Evolutionary conservation across 2,329 filamentous ascomycete species (phyloP), one percentile per base, ranked within the genome.

Genomic region (Paracorniculantispora psalliotae): DNA sequence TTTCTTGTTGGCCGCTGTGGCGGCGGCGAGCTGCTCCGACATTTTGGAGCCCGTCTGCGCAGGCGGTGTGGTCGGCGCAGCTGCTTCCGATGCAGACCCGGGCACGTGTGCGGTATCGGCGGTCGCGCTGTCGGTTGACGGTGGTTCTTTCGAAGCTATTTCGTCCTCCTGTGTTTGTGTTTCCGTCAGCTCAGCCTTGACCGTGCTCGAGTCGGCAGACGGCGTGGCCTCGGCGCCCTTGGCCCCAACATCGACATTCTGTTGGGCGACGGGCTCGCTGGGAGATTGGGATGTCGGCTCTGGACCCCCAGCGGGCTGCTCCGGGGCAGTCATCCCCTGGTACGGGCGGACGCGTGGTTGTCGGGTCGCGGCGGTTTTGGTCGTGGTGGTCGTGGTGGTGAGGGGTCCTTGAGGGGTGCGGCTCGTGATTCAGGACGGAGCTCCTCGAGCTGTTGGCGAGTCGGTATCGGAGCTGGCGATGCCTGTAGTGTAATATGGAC

Each of bases 301-400:
- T 35, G 56, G 2, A 19, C 19, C 26, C 33, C 39, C 57, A 19
- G 44, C 50, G 49, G 57, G 57, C 51, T 59, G 57, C 41, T 59
- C 57, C 49, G 57, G 57, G 50, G 57, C 33, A 50, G 51, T 43
- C 57, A 59, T 59, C 33, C 57, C 57, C 57, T 39, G n/a, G n/a
- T n/a, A 17, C 3, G 35, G 1, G 23, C 10, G 26, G 25, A 37
- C 25, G 17, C n/a, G n/a, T n/a, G 17, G 8, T 26, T 12, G n/a
- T n/a, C 5, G 21, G 48, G 13, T 58, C 12, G 5, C 49, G 33
- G 7, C 12, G 12, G 47, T 15, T 52, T 26, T 35, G 39, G n/a
- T 4, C 21, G 28, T 4, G 47, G 19, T 13, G 46, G 26, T 44
- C 25, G 33, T 23, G 19, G 46, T 43, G 33, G 46, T 26, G 33